These are phyloP conservation scores for Fusarium hostae DNA, from an alignment of 2,329 filamentous ascomycete species.

Conservation along the genomic window DNA sequence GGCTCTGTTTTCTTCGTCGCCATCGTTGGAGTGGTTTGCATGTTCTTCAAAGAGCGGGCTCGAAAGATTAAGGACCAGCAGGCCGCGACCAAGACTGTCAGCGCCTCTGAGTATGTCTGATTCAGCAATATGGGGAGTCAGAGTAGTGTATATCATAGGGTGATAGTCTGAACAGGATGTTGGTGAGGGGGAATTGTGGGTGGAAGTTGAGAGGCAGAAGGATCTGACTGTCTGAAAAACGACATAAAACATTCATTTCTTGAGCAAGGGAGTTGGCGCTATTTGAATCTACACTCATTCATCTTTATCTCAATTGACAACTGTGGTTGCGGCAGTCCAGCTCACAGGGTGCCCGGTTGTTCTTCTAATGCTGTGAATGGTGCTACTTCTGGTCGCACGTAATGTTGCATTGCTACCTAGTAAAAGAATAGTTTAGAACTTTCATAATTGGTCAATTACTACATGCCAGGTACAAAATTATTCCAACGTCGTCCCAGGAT, in stretches of 20 bases:
- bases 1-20: constrained; percentile 10
- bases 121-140: background rate
- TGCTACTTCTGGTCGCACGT: background rate
- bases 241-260: background rate
- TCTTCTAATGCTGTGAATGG: background rate
- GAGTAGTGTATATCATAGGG: background rate
- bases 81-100: constrained; percentile 1
- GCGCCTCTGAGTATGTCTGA: constrained; percentile 9
- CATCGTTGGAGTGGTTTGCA: constrained; percentile 7
- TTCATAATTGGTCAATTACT: background rate
- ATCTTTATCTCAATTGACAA: background rate
- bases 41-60: constrained; percentile 10
- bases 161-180: background rate
- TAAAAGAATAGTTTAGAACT: background rate
- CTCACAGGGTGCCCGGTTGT: background rate
- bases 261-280: background rate
- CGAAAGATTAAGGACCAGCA: constrained; percentile 10
- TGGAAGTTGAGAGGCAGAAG: background rate
- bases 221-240: background rate
- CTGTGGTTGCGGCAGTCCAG: background rate
- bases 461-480: background rate
- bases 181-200: background rate
- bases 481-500: background rate
- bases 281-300: background rate
- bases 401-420: background rate